phyloP scores from a whole-genome alignment of 352 stramenopile genomes.

The Phytophthora pistaciae region DNA sequence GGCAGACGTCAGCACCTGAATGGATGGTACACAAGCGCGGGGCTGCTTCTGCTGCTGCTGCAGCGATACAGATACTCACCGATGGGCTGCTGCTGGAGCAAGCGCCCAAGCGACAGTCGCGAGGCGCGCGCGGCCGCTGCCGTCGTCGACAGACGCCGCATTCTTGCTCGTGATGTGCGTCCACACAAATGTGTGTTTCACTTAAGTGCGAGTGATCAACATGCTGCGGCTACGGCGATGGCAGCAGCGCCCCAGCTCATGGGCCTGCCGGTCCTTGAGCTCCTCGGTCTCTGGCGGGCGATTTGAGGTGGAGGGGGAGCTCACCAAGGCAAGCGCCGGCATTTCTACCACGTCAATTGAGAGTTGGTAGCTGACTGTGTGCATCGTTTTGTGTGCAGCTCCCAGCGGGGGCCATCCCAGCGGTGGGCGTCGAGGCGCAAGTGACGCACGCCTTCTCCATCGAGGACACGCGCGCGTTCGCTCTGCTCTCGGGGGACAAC shows the following conservation, averaged over 20 bases:
- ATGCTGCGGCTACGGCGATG: neutral
- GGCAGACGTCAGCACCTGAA: conserved; percentile 4
- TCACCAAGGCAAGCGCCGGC: conserved; percentile 33
- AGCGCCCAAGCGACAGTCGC: conserved; percentile 34
- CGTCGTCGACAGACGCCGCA: conserved; percentile 46
- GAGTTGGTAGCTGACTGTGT: neutral
- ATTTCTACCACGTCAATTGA: neutral
- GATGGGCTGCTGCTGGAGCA: conserved; percentile 50
- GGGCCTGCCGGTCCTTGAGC: conserved; percentile 15
- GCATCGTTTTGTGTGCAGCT: conserved; percentile 43
- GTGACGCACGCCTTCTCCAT: conserved; percentile 72
- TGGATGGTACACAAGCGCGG: neutral
- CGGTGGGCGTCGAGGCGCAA: conserved; percentile 63
- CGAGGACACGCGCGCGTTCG: conserved; percentile 70
- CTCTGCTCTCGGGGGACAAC: conserved; percentile 68
- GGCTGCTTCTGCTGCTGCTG: neutral
- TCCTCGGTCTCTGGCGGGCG: conserved; percentile 9
- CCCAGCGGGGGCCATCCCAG: conserved; percentile 46
- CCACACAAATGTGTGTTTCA: conserved; percentile 16
- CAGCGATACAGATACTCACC: conserved; percentile 24
- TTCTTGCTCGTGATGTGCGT: conserved; percentile 21
- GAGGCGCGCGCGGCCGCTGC: conserved; percentile 23
- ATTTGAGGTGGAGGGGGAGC: conserved; percentile 47
- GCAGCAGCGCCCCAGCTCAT: neutral
- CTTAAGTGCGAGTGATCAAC: conserved; percentile 32